Conservation (phyloP, 768 basidiomycete genomes). For the Xanthoconium stramineum region DNA sequence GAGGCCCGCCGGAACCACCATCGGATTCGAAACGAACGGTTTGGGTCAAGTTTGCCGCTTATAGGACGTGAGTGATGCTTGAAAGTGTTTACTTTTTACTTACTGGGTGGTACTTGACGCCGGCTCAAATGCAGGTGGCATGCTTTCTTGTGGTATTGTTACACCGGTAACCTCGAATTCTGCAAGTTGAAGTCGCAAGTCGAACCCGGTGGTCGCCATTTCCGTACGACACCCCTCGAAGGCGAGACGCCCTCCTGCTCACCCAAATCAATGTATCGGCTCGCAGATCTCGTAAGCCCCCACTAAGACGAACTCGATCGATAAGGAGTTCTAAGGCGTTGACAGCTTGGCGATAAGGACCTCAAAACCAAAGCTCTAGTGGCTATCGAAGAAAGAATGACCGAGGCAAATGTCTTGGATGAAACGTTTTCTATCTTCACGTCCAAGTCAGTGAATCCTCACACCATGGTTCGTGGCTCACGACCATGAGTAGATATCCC, state of each 20-base stretch:
- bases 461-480: background rate
- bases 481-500: conserved; percentile 11
- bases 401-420: conserved; percentile 18
- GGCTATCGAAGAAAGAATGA: conserved; percentile 18
- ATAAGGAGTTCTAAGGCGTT: background rate
- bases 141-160: conserved; percentile 27
- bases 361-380: conserved; percentile 17
- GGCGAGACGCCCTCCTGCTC: conserved; percentile 23
- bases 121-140: conserved; percentile 15
- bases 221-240: background rate
- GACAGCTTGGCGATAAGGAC: conserved; percentile 14
- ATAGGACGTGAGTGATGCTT: conserved; percentile 16
- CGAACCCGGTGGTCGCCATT: background rate
- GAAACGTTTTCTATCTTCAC: conserved; percentile 29
- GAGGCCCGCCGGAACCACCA: background rate
- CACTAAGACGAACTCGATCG: background rate
- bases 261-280: conserved; percentile 37
- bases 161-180: conserved; percentile 22
- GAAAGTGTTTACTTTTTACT: too few relatives aligned
- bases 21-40: background rate
- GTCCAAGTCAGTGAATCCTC: conserved; percentile 14
- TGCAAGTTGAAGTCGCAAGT: conserved; percentile 16
- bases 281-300: conserved; percentile 28
- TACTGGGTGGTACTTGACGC: background rate
- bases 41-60: conserved; percentile 13